Evolutionary conservation across 2,329 filamentous ascomycete genomes (phyloP).

Genomic region (Calonectria multiphialidica): DNA sequence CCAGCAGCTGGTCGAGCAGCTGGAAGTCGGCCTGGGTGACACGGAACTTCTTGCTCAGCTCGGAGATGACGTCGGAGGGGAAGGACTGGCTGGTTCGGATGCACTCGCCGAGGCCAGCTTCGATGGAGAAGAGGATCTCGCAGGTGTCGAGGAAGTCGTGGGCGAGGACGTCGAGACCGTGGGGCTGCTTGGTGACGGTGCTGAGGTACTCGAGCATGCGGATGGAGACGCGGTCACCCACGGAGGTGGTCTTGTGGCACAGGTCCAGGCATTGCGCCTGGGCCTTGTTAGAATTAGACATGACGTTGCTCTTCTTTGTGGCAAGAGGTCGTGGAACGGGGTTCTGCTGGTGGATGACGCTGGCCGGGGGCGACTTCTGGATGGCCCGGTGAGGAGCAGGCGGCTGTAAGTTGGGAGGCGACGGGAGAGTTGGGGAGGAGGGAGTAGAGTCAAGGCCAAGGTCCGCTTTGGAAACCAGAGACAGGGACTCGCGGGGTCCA

Average conservation of each 20-base stretch:
- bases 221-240: slow-evolving; percentile 74
- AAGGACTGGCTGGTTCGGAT: slow-evolving; percentile 63
- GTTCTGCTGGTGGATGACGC: not conserved
- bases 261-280: slow-evolving; percentile 54
- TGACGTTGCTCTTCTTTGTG: slow-evolving; percentile 38
- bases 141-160: slow-evolving; percentile 76
- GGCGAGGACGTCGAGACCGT: slow-evolving; percentile 70
- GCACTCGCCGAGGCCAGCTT: slow-evolving; percentile 71
- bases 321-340: slow-evolving; percentile 29
- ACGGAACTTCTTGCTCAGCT: slow-evolving; percentile 74
- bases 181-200: slow-evolving; percentile 64
- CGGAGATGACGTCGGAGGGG: slow-evolving; percentile 70
- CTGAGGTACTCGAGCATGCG: slow-evolving; percentile 74
- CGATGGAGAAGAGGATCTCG: slow-evolving; percentile 76
- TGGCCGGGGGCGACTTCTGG: not conserved
- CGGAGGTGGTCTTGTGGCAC: slow-evolving; percentile 68
- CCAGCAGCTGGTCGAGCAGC: slow-evolving; percentile 72
- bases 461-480: slow-evolving; percentile 43
- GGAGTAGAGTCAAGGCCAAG: slow-evolving; percentile 36
- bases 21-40: slow-evolving; percentile 72
- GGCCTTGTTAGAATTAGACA: slow-evolving; percentile 43
- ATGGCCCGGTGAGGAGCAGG: not conserved
- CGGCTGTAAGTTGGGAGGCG: slow-evolving; percentile 10
- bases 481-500: slow-evolving; percentile 41
- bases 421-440: slow-evolving; percentile 15